These are phyloP conservation scores for Rhizopogon roseolus DNA, from an alignment of 768 basidiomycete species.

Conservation along the genomic window DNA sequence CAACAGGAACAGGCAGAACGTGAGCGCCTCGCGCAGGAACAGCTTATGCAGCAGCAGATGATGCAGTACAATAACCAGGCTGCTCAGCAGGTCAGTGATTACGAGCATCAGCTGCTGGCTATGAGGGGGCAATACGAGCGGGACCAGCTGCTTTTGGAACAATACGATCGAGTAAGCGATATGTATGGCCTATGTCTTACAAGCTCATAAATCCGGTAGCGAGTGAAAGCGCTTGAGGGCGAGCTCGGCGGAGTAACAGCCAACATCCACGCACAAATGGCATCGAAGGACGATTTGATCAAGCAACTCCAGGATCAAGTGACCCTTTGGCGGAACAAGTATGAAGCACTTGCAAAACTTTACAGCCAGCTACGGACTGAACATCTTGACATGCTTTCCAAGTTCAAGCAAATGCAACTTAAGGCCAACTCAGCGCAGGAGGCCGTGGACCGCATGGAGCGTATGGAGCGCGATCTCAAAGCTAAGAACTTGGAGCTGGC, in stretches of 20 bases:
- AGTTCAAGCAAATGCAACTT: constrained; percentile 95
- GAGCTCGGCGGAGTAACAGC: constrained; percentile 72
- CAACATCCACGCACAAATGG: constrained; percentile 81
- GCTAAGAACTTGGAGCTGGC: constrained; percentile 98
- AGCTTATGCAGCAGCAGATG: constrained; percentile 78
- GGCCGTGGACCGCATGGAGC: constrained; percentile 96
- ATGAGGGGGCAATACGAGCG: constrained; percentile 98
- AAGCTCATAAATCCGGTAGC: constrained; percentile 37
- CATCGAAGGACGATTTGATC: constrained; percentile 93
- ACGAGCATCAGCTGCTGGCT: constrained; percentile 85
- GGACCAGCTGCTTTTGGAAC: constrained; percentile 95
- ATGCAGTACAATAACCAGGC: constrained; percentile 77
- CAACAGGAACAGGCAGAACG: constrained; percentile 85
- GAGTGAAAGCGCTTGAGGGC: constrained; percentile 92
- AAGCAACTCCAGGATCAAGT: constrained; percentile 96
- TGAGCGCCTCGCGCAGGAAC: constrained; percentile 85
- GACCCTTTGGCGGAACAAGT: constrained; percentile 95
- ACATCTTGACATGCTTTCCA: constrained; percentile 94
- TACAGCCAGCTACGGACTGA: constrained; percentile 98
- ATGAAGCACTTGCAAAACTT: constrained; percentile 95
- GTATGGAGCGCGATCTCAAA: constrained; percentile 98
- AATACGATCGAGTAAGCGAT: constrained; percentile 79
- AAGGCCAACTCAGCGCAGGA: constrained; percentile 99
- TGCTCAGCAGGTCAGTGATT: constrained; percentile 69
- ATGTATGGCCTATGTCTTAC: not conserved